Conservation (phyloP, 2,329 filamentous ascomycete genomes). For the Ustulina deusta region DNA sequence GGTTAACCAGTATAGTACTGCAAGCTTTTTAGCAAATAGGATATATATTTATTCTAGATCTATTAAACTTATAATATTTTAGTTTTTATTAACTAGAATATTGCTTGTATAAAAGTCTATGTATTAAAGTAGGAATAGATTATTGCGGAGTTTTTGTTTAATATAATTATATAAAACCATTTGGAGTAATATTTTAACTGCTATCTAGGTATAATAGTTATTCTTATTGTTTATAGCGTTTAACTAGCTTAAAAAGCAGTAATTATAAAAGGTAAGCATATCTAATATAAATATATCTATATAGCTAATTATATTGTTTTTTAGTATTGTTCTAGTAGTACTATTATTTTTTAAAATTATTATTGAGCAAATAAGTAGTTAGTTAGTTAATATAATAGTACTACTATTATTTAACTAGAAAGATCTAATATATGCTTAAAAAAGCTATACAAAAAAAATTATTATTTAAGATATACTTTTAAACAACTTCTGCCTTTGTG, state of each 20-base stretch:
- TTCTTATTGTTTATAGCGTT: constrained; percentile 11
- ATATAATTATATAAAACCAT: constrained; percentile 21
- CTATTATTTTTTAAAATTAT: constrained; percentile 20
- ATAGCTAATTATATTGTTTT: constrained; percentile 14
- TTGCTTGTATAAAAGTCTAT: constrained; percentile 20
- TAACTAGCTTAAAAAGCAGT: constrained; percentile 11
- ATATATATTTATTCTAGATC: constrained; percentile 21
- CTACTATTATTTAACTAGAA: constrained; percentile 15
- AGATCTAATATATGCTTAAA: constrained; percentile 14
- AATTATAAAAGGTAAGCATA: constrained; percentile 20
- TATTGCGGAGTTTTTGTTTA: constrained; percentile 18
- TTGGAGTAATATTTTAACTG: constrained; percentile 21
- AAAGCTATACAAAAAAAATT: constrained; percentile 10
- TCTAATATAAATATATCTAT: constrained; percentile 22
- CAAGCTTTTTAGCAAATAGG: constrained; percentile 16
- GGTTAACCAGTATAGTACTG: constrained; percentile 21
- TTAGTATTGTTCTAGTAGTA: constrained; percentile 11
- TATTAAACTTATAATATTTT: constrained; percentile 24
- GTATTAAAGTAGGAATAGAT: constrained; percentile 11
- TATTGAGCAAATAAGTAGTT: constrained; percentile 13
- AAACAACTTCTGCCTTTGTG: constrained; percentile 12
- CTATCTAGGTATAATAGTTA: constrained; percentile 20
- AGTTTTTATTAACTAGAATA: constrained; percentile 16
- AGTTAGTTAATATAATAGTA: constrained; percentile 15
- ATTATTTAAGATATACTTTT: constrained; percentile 17